Percentiles rank a stretch among this genome's conserved stretches.
phyloP scores from a whole-genome alignment of 345 rosid species.

The Rhodamnia rubescens region DNA sequence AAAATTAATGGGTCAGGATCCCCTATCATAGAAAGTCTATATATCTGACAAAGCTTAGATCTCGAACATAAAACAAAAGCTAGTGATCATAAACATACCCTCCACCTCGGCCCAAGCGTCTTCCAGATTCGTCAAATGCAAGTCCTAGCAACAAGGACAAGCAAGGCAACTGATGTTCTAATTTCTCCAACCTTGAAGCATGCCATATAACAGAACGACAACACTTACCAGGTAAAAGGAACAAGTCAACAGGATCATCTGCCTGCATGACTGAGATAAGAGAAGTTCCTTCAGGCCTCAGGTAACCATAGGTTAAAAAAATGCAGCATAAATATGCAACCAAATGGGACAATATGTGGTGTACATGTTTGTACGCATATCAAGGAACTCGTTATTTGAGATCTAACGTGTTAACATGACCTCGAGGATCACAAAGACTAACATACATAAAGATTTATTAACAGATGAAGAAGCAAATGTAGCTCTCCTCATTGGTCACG shows the following conservation, averaged over 20 bases:
- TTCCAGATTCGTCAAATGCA: constrained; percentile 82
- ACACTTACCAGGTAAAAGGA: constrained; percentile 73
- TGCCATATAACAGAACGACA: neutral
- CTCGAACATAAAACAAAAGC: neutral
- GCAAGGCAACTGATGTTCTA: neutral
- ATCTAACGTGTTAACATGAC: neutral
- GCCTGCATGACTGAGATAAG: constrained; percentile 60
- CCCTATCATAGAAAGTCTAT: neutral
- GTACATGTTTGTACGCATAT: neutral
- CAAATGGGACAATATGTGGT: neutral
- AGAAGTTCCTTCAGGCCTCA: neutral
- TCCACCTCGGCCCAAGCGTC: constrained; percentile 97
- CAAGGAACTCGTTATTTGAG: neutral
- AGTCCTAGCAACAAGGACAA: constrained; percentile 43
- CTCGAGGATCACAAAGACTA: neutral
- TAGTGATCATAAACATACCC: constrained; percentile 41
- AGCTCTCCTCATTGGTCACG: neutral
- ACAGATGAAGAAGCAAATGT: neutral
- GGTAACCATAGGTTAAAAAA: neutral
- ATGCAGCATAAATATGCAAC: neutral
- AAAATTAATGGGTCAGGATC: neutral
- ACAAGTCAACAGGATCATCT: constrained; percentile 67
- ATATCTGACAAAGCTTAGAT: neutral
- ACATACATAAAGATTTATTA: neutral
- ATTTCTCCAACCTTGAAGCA: neutral